Base-by-base conservation (phyloP, 2,329 filamentous ascomycete species). In the Colletotrichum salicis region DNA sequence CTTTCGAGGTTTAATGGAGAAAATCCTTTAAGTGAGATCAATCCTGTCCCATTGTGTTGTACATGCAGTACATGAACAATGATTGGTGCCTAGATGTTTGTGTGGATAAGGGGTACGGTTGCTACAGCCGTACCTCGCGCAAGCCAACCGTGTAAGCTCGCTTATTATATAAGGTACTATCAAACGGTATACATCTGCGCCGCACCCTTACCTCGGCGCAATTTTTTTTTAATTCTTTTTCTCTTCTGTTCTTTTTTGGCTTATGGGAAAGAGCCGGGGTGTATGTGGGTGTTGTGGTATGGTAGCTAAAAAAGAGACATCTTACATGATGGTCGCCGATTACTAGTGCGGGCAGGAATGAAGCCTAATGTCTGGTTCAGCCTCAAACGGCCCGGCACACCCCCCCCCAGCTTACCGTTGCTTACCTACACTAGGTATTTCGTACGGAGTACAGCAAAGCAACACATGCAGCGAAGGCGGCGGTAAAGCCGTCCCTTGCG, bases 251-350 rank as follows among this genome's bases (percentile, higher is more conserved):
- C 35, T 41, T 41, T 15, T 41, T 41, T 41, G 35, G 13, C 35
- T 41, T 41, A 41, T 15, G 35, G 35, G 13, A 41, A 15, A 41
- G 35, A 41, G 35, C 35, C 13, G 35, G 35, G 35, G 35, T 41
- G 15, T 41, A 13, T 41, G 35, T 41, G 35, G 35, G 35, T 41
- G 35, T 41, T 31, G 41, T n/a, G n/a, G n/a, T 5, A n/a, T n/a
- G 37, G 59, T 24, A 33, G 33, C 27, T 5, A 57, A 24, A 57
- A 24, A 24, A 52, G 41, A 41, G 41, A 45, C 59, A 51, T 52
- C 41, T 19, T 24, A 62, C 52, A 58, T 31, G 19, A 52, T 63
- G 64, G 64, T 71, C 69, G 69, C 64, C 69, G 69, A 68, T 48
- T 68, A 71, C 58, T 62, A 63, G 35, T 41, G 41, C 41, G 31